Base-by-base conservation (phyloP, 352 stramenopile species). In the Blastocystis sp. region DNA sequence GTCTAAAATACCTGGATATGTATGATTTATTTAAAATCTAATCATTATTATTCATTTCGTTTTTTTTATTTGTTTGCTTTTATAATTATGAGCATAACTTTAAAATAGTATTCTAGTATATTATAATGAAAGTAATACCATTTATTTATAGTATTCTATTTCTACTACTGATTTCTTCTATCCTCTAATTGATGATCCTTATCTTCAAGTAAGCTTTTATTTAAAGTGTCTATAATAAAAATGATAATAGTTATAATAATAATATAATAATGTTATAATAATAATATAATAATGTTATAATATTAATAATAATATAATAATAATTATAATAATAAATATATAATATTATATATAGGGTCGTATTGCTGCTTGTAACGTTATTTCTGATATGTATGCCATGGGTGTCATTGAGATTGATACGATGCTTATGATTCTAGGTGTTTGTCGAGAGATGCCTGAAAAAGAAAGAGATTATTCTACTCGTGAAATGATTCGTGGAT, bases 161-260 rank as follows among this genome's bases (percentile, higher is more conserved):
- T 88, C 77, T 41, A 94, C 82, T 10, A 93, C 84, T 23, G 84
- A 94, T 70, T 94, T 92, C 57, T 94, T 94, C 73, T 93, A 92
- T 71, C 84, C 84, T 2, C 75, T 82, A 16, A 81, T 94, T 40
- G 81, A 94, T 67, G 83, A 87, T 55, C 84, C 84, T 0, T 94
- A 93, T 66, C 70, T 64, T 5, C 46, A n/a, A n/a, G n/a, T n/a
- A n/a, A n/a, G n/a, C n/a, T n/a, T n/a, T n/a, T n/a, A n/a, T n/a
- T 39, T 39, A 39, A 13, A n/a, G n/a, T n/a, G 13, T 39, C 33
- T n/a, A 13, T n/a, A n/a, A n/a, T n/a, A n/a, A n/a, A n/a, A n/a
- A n/a, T n/a, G n/a, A n/a, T n/a, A n/a, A n/a, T n/a, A n/a, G n/a
- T n/a, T n/a, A n/a, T n/a, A n/a, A n/a, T n/a, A n/a, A n/a, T n/a